These are phyloP conservation scores for Waltergamsia citrina DNA, from an alignment of 2,329 filamentous ascomycete genomes.

Conservation along the genomic window DNA sequence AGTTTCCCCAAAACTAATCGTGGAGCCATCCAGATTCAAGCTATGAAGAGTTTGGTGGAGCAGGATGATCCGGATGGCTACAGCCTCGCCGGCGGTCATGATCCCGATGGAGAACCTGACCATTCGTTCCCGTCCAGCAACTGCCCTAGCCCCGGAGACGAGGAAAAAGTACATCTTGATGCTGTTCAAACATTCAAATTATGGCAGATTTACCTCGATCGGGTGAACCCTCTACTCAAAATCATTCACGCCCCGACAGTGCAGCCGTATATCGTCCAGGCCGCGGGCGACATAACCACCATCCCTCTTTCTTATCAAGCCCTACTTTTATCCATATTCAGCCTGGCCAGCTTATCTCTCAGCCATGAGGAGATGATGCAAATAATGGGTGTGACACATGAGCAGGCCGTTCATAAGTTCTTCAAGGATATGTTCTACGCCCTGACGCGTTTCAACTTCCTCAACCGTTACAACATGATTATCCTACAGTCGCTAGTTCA, in stretches of 20 bases:
- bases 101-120: not conserved
- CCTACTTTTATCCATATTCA: slow-evolving; percentile 56
- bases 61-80: slow-evolving; percentile 33
- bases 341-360: slow-evolving; percentile 47
- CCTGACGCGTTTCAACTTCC: slow-evolving; percentile 43
- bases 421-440: slow-evolving; percentile 39
- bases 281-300: slow-evolving; percentile 43
- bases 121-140: not conserved
- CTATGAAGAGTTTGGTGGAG: slow-evolving; percentile 48
- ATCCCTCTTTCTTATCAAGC: slow-evolving; percentile 52
- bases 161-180: slow-evolving; percentile 42
- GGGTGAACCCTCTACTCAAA: slow-evolving; percentile 67
- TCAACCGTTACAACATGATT: slow-evolving; percentile 46
- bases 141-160: not conserved
- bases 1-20: too few relatives aligned
- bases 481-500: slow-evolving; percentile 49
- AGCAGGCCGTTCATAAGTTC: slow-evolving; percentile 40
- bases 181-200: slow-evolving; percentile 57
- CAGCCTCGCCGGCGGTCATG: too few relatives aligned
- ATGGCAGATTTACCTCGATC: slow-evolving; percentile 66
- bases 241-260: slow-evolving; percentile 62
- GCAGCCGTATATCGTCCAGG: slow-evolving; percentile 54
- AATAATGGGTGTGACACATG: slow-evolving; percentile 35
- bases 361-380: slow-evolving; percentile 43
- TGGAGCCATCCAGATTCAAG: slow-evolving; percentile 1